These are phyloP conservation scores for Syzygium syzygioides DNA, from an alignment of 441 rosid species.

Conservation along the genomic window DNA sequence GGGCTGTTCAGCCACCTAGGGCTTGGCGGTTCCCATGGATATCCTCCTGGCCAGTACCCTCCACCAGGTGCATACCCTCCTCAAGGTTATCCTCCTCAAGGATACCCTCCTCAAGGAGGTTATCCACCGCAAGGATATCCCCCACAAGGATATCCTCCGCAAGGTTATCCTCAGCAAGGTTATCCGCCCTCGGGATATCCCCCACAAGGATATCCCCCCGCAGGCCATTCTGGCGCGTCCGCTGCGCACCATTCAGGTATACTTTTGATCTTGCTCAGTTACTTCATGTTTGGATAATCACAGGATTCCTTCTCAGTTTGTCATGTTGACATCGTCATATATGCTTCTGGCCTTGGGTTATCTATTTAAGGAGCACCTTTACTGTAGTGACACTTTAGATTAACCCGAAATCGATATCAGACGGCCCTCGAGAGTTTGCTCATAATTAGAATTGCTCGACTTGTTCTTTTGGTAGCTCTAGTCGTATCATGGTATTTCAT, in stretches of 20 bases:
- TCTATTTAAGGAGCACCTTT: not conserved
- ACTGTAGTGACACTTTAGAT: not conserved
- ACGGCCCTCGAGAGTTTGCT: not conserved
- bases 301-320: not conserved
- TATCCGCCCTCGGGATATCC: slow-evolving; percentile 7
- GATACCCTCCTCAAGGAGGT: slow-evolving; percentile 9
- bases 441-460: not conserved
- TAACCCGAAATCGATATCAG: not conserved
- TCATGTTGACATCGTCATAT: not conserved
- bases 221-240: slow-evolving; percentile 6
- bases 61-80: slow-evolving; percentile 1
- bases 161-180: slow-evolving; percentile 9
- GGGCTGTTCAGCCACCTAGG: slow-evolving; percentile 3
- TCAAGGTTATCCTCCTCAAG: slow-evolving; percentile 5
- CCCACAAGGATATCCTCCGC: not conserved
- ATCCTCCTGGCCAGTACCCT: not conserved
- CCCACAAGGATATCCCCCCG: not conserved
- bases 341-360: not conserved
- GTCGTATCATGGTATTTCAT: not conserved
- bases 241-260: slow-evolving; percentile 14
- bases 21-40: slow-evolving; percentile 6
- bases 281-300: not conserved
- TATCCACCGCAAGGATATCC: slow-evolving; percentile 2
- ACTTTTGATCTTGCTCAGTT: not conserved
- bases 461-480: not conserved